Conservation (phyloP, 2,329 filamentous ascomycete genomes). For the Penicillium oxalicum region DNA sequence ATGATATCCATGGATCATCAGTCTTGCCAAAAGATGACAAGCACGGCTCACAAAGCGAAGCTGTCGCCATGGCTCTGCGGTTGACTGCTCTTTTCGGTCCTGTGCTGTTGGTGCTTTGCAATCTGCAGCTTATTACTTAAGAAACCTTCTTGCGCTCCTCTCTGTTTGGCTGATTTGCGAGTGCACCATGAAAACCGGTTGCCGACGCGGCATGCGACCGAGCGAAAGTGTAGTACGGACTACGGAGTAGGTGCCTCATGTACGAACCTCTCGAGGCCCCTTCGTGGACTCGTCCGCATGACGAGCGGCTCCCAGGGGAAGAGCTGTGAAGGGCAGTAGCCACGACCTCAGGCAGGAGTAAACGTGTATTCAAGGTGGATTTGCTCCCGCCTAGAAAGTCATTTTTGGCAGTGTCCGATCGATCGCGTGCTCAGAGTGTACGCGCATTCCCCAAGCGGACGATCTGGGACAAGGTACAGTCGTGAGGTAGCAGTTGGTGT, state of each 20-base stretch:
- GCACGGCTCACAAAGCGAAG: neutral
- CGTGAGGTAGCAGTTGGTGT: neutral
- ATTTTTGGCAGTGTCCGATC: too few species aligned
- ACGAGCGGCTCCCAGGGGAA: too few species aligned
- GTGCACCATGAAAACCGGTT: constrained; percentile 1
- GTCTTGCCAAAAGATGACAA: neutral
- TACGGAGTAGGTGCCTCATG: neutral
- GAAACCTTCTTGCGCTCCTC: neutral
- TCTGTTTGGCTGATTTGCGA: neutral
- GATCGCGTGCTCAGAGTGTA: too few species aligned
- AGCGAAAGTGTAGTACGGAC: neutral
- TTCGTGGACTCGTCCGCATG: neutral
- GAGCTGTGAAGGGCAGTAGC: too few species aligned
- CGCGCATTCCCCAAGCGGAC: too few species aligned
- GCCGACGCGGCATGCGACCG: neutral
- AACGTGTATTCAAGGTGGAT: too few species aligned
- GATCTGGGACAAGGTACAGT: too few species aligned
- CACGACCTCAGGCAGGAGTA: too few species aligned
- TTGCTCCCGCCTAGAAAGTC: too few species aligned
- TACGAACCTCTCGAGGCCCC: neutral
- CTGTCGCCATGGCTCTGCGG: neutral
- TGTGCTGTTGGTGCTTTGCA: neutral
- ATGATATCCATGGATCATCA: neutral
- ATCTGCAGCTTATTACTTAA: too few species aligned
- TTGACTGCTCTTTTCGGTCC: neutral